These are phyloP conservation scores for Auxenochlorella pyrenoidosa DNA, from an alignment of 139 green algal species.

Conservation along the genomic window DNA sequence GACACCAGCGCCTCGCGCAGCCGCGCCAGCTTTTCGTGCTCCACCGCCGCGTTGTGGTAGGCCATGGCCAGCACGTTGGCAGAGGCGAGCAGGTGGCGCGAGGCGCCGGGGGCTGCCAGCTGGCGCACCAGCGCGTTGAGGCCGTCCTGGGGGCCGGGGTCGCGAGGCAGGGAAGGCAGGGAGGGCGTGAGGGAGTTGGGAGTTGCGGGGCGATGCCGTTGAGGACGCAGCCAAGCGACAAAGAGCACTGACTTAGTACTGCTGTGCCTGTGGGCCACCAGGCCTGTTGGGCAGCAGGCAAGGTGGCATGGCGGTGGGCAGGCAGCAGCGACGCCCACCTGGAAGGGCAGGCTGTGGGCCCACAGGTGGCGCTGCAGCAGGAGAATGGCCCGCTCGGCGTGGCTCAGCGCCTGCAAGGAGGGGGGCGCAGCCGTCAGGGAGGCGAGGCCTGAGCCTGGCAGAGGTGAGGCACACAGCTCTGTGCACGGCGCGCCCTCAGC, in stretches of 20 bases:
- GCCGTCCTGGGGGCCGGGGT: not conserved
- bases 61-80: slow-evolving; percentile 54
- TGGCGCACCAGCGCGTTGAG: slow-evolving; percentile 14
- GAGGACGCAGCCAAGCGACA: no score
- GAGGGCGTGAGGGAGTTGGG: not conserved
- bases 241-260: no score
- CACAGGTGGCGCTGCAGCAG: slow-evolving; percentile 42
- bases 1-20: slow-evolving; percentile 44
- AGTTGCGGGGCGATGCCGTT: no score
- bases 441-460: no score
- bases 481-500: no score
- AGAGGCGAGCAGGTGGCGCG: not conserved
- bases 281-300: no score
- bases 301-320: not conserved
- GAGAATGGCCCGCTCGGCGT: slow-evolving; percentile 48
- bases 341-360: slow-evolving; percentile 15
- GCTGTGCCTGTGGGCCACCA: no score
- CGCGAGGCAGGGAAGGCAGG: no score
- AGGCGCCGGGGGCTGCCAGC: not conserved
- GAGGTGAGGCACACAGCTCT: no score
- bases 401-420: slow-evolving; percentile 28
- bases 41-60: slow-evolving; percentile 53
- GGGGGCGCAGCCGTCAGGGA: no score
- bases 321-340: not conserved
- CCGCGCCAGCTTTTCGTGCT: slow-evolving; percentile 47